These are phyloP conservation scores for Aegilops sharonensis DNA, from an alignment of 176 grass and related monocot genomes.

Conservation along the genomic window DNA sequence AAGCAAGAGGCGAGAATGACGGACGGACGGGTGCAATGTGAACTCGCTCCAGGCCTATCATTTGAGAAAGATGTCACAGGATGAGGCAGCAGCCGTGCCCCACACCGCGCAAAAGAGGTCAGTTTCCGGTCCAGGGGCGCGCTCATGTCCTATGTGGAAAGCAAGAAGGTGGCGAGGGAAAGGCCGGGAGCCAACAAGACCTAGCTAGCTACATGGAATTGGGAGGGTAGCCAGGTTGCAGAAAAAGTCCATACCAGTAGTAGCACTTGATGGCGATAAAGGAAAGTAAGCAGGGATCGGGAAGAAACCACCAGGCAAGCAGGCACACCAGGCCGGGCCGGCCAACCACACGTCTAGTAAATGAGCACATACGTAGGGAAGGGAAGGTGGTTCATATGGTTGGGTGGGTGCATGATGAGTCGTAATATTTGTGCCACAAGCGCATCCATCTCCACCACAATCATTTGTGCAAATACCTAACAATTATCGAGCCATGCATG, in stretches of 20 bases:
- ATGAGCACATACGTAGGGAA: neutral
- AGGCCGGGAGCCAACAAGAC: neutral
- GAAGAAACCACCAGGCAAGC: slow-evolving; percentile 21
- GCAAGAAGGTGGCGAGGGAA: slow-evolving; percentile 22
- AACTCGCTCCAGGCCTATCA: slow-evolving; percentile 18
- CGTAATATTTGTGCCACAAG: slow-evolving; percentile 15
- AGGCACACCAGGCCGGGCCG: neutral
- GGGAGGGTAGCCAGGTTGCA: neutral
- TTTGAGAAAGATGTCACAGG: slow-evolving; percentile 31
- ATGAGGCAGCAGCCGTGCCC: slow-evolving; percentile 4
- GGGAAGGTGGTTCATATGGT: neutral
- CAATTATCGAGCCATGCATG: no score
- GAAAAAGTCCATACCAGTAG: neutral
- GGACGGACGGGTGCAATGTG: neutral
- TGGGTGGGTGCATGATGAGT: slow-evolving; percentile 24
- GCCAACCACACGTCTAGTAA: slow-evolving; percentile 30
- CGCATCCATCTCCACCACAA: no score
- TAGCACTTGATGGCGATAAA: neutral
- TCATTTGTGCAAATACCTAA: neutral
- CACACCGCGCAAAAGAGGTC: slow-evolving; percentile 15
- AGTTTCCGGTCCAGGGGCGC: neutral
- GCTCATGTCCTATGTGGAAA: slow-evolving; percentile 44
- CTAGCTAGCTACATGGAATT: slow-evolving; percentile 21
- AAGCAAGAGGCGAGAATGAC: slow-evolving; percentile 1
- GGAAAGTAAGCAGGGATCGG: slow-evolving; percentile 11